These are phyloP conservation scores for Aspergillus latus DNA, from an alignment of 2,329 filamentous ascomycete genomes.

Conservation along the genomic window DNA sequence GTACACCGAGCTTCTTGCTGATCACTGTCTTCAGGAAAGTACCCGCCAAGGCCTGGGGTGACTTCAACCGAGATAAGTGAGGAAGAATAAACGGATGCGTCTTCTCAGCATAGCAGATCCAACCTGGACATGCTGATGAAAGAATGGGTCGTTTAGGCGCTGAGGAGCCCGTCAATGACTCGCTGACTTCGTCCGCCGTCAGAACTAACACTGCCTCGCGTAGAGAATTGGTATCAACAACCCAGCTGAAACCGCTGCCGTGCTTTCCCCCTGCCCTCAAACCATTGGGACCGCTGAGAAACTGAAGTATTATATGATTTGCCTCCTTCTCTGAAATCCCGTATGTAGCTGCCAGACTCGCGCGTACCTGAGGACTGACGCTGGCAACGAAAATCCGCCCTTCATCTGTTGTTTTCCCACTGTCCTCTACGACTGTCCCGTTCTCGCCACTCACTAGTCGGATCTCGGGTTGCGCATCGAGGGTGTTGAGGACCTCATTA, in stretches of 20 bases:
- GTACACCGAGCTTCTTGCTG: constrained; percentile 68
- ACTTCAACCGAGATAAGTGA: constrained; percentile 87
- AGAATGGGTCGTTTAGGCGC: constrained; percentile 52
- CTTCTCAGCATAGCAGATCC: constrained; percentile 99
- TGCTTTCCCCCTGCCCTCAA: constrained; percentile 68
- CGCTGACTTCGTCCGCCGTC: constrained; percentile 69
- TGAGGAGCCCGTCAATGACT: constrained; percentile 29
- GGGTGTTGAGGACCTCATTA: constrained; percentile 78
- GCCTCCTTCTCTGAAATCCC: constrained; percentile 71
- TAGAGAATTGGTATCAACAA: constrained; percentile 83
- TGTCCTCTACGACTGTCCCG: constrained; percentile 48
- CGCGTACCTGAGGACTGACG: constrained; percentile 86
- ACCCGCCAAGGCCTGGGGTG: constrained; percentile 86
- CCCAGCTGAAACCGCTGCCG: constrained; percentile 79
- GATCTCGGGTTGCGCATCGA: constrained; percentile 63
- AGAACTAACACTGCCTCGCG: constrained; percentile 81
- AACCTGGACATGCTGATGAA: constrained; percentile 89
- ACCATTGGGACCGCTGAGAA: constrained; percentile 70
- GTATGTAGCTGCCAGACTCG: constrained; percentile 82
- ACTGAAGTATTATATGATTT: constrained; percentile 76
- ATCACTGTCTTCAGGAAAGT: constrained; percentile 86
- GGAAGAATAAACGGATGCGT: constrained; percentile 92
- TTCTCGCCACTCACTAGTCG: constrained; percentile 24
- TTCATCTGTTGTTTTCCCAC: constrained; percentile 35
- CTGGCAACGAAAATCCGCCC: constrained; percentile 85